Evolutionary conservation across 257 asterid species (phyloP), one percentile per base, ranked within the genome.

Genomic region (Nicotiana benthamiana): DNA sequence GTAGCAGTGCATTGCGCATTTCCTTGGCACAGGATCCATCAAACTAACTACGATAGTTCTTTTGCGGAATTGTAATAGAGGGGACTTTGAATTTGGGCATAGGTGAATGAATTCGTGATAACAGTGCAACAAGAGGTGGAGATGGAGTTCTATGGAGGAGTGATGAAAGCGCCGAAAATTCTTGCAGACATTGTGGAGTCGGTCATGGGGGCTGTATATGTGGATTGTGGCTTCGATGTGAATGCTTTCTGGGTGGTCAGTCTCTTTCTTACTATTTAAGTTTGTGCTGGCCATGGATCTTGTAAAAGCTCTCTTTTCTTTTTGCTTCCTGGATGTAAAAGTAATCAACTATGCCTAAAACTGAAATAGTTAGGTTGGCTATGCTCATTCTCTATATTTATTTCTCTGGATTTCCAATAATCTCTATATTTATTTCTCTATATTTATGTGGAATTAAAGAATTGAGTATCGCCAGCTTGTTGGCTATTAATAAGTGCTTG

Each of bases 151-250:
- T 80, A 95, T 51, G 98, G 97, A 12, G 97, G 99, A 7, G 81
- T 82, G 56, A 81, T 88, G 24, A 89, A 90, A 87, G 96, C 98
- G 1, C 98, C 98, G 1, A 94, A 93, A 86, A 82, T 89, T 87
- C 96, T 93, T 40, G 98, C 98, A 1, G 97, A 91, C 70, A 87
- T 93, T 57, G 95, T 94, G 74, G 98, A 94, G 80, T 87, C 96
- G 5, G 83, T 93, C 43, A 93, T 94, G 6, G 97, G 91, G 1
- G 97, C 97, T 52, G 82, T 91, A 5, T 94, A 87, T 74, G 80
- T 87, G 24, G 90, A 87, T 82, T 82, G 86, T 82, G 86, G 82
- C 16, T 79, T 83, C 46, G 75, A 85, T 80, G 76, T 87, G 72
- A 61, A 46, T 61, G 40, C 18, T 34, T 64, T 84, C 5, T 87